Evolutionary conservation across 1,284 basidiomycete species (phyloP).

Genomic region (Hymenochaete sp.): DNA sequence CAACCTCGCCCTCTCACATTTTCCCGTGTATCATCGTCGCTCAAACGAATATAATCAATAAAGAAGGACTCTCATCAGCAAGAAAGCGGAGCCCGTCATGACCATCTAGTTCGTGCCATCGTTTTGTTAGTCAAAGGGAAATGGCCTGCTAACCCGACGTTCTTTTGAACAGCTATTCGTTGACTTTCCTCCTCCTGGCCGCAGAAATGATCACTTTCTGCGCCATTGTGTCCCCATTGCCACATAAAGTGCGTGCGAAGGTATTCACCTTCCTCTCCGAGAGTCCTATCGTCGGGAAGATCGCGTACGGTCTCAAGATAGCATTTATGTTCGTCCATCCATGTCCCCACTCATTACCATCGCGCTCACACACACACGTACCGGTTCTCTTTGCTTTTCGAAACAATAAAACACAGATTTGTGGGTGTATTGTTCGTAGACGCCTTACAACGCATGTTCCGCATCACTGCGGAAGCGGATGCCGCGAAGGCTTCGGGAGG

Average conservation of each 20-base stretch:
- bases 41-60: no score
- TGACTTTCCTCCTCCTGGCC: constrained; percentile 71
- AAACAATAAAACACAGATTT: constrained; percentile 45
- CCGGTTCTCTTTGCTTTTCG: constrained; percentile 1
- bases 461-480: constrained; percentile 72
- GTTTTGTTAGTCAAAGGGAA: neutral
- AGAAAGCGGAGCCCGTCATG: no score
- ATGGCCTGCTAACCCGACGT: no score
- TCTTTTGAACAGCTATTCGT: constrained; percentile 44
- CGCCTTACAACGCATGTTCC: constrained; percentile 88
- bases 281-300: constrained; percentile 58
- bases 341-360: neutral
- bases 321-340: constrained; percentile 73
- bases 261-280: constrained; percentile 73
- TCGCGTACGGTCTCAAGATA: constrained; percentile 82
- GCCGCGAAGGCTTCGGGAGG: constrained; percentile 52
- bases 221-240: constrained; percentile 67
- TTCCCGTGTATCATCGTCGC: no score
- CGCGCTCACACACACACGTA: neutral
- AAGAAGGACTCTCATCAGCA: no score
- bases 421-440: constrained; percentile 83
- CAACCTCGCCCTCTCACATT: no score
- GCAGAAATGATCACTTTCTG: constrained; percentile 75
- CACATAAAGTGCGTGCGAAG: constrained; percentile 61
- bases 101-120: constrained; percentile 54